Conservation (phyloP, 75 land plant genomes). For the Ceratopteris richardii region DNA sequence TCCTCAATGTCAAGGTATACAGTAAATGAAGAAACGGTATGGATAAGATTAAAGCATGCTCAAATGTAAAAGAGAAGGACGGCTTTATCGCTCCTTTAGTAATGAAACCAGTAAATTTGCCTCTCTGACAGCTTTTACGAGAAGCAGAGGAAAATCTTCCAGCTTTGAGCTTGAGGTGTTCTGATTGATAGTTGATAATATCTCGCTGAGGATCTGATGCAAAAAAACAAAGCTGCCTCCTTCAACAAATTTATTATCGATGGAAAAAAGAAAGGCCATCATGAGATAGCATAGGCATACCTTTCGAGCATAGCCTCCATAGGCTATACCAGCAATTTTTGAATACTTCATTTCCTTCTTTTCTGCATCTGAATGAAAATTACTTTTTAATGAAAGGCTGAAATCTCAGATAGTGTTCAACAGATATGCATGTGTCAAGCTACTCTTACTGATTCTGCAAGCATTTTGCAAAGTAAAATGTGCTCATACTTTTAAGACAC, state of each 20-base stretch:
- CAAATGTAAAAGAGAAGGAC: too few relatives aligned
- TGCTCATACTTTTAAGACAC: too few relatives aligned
- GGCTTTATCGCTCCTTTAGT: background rate
- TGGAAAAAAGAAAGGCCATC: background rate
- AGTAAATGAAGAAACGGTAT: too few relatives aligned
- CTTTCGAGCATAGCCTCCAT: slow-evolving; percentile 92
- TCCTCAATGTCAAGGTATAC: too few relatives aligned
- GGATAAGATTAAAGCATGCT: too few relatives aligned
- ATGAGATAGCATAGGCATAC: slow-evolving; percentile 13
- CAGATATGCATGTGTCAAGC: too few relatives aligned
- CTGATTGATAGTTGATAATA: background rate
- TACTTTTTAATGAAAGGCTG: too few relatives aligned
- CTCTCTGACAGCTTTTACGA: background rate
- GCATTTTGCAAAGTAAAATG: too few relatives aligned
- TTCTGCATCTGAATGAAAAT: too few relatives aligned
- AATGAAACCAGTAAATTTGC: background rate
- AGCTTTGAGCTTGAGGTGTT: background rate
- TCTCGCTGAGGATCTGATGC: background rate
- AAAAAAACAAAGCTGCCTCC: background rate
- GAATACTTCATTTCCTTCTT: slow-evolving; percentile 7
- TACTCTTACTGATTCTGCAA: too few relatives aligned
- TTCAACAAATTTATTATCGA: background rate
- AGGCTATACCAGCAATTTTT: slow-evolving; percentile 67
- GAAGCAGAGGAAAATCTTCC: background rate
- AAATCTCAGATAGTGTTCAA: too few relatives aligned